These are phyloP conservation scores for Chrysosporium keratinophilum DNA, from an alignment of 2,329 filamentous ascomycete genomes.

Conservation along the genomic window DNA sequence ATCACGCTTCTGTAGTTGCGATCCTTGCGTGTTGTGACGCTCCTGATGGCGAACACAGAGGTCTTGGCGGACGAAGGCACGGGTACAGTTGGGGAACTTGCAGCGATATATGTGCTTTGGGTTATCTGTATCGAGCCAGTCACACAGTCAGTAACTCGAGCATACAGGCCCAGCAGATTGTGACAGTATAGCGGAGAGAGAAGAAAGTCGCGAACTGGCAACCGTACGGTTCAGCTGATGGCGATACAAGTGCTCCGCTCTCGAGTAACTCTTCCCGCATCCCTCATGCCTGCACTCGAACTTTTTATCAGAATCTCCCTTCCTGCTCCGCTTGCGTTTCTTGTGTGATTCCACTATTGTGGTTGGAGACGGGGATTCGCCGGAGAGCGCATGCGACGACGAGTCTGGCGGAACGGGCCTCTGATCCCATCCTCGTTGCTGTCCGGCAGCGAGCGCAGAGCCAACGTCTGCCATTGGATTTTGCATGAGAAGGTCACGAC, in stretches of 20 bases:
- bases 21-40: conserved; percentile 57
- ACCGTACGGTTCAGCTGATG: conserved; percentile 84
- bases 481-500: background rate
- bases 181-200: background rate
- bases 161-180: background rate
- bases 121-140: conserved; percentile 49
- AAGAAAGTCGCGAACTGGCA: conserved; percentile 9
- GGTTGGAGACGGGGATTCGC: conserved; percentile 2
- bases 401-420: background rate
- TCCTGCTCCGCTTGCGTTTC: conserved; percentile 38
- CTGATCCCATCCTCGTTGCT: conserved; percentile 4
- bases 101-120: conserved; percentile 93
- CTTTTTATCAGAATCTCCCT: conserved; percentile 40
- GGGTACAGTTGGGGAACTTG: conserved; percentile 80
- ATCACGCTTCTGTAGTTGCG: conserved; percentile 43
- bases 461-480: conserved; percentile 1
- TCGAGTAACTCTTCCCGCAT: conserved; percentile 91
- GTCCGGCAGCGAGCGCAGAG: background rate
- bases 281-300: conserved; percentile 76
- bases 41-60: conserved; percentile 77
- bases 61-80: conserved; percentile 87
- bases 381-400: background rate
- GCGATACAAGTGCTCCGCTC: conserved; percentile 91
- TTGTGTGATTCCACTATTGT: conserved; percentile 23
- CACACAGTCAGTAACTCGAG: background rate